phyloP scores from a whole-genome alignment of 2,329 filamentous ascomycete genomes.

The Corynespora cassiicola region DNA sequence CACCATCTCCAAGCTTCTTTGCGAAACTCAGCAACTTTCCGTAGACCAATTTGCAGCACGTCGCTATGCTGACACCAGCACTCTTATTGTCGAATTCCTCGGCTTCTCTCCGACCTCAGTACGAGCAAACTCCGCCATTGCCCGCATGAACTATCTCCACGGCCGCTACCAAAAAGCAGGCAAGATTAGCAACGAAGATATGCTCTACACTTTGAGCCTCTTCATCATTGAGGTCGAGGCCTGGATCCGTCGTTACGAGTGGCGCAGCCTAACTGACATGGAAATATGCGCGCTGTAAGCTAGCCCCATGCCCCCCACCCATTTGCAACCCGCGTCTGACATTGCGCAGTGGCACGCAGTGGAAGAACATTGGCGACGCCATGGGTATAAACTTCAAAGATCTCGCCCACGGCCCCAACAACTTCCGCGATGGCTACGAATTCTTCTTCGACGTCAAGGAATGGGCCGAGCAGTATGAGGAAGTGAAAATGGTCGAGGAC shows the following conservation, averaged over 20 bases:
- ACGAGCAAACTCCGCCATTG: slow-evolving; percentile 54
- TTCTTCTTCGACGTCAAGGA: slow-evolving; percentile 59
- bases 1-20: slow-evolving; percentile 42
- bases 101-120: slow-evolving; percentile 36
- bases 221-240: slow-evolving; percentile 71
- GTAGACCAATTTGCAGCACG: slow-evolving; percentile 25
- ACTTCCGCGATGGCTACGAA: slow-evolving; percentile 57
- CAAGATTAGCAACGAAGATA: slow-evolving; percentile 67
- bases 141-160: slow-evolving; percentile 71
- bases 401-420: slow-evolving; percentile 47
- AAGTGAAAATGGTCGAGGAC: slow-evolving; percentile 59
- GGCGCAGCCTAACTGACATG: slow-evolving; percentile 70
- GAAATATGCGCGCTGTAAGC: slow-evolving; percentile 72
- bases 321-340: slow-evolving; percentile 1
- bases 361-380: slow-evolving; percentile 73
- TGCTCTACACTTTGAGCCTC: slow-evolving; percentile 70
- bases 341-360: slow-evolving; percentile 65
- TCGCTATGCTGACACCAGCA: slow-evolving; percentile 40
- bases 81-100: slow-evolving; percentile 42
- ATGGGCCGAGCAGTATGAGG: slow-evolving; percentile 67
- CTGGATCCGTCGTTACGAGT: slow-evolving; percentile 72
- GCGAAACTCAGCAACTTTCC: slow-evolving; percentile 40
- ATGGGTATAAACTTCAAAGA: slow-evolving; percentile 66
- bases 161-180: slow-evolving; percentile 62
- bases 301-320: too few species aligned